These are phyloP conservation scores for Serpula lacrymans DNA, from an alignment of 768 basidiomycete genomes.

Conservation along the genomic window DNA sequence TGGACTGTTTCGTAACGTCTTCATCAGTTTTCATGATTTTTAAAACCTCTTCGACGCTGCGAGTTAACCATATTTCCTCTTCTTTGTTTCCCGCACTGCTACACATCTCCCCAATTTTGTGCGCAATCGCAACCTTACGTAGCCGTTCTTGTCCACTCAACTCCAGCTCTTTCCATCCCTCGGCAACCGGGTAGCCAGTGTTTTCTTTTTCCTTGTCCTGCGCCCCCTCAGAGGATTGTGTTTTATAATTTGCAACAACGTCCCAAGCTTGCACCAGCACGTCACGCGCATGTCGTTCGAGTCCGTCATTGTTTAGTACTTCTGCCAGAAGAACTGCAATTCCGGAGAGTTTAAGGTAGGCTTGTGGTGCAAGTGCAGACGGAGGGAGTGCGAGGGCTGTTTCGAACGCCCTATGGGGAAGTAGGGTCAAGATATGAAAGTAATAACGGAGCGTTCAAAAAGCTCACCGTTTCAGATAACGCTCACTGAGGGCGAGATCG, in stretches of 20 bases:
- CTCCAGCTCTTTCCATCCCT: too few relatives aligned
- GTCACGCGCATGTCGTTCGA: conserved; percentile 22
- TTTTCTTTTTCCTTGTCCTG: too few relatives aligned
- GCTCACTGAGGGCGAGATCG: conserved; percentile 48
- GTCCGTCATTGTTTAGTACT: conserved; percentile 43
- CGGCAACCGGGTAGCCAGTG: too few relatives aligned
- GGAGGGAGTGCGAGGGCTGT: conserved; percentile 44
- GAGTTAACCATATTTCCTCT: conserved; percentile 40
- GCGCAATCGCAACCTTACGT: conserved; percentile 42
- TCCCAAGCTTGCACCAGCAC: conserved; percentile 22
- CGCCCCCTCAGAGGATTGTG: too few relatives aligned
- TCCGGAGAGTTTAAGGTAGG: conserved; percentile 65
- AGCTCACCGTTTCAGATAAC: conserved; percentile 52
- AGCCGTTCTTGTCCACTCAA: too few relatives aligned
- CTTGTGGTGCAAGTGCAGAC: conserved; percentile 35
- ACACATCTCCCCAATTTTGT: conserved; percentile 44
- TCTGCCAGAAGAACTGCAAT: conserved; percentile 61
- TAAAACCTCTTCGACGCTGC: conserved; percentile 43
- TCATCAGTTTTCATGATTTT: conserved; percentile 4
- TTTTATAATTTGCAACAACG: conserved; percentile 9
- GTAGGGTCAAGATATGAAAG: background rate
- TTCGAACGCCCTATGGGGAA: conserved; percentile 49
- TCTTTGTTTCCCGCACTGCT: conserved; percentile 37
- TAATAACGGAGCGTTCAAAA: background rate
- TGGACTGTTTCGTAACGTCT: background rate